phyloP scores from a whole-genome alignment of 768 basidiomycete species.

The Macrolepiota dolichaula region DNA sequence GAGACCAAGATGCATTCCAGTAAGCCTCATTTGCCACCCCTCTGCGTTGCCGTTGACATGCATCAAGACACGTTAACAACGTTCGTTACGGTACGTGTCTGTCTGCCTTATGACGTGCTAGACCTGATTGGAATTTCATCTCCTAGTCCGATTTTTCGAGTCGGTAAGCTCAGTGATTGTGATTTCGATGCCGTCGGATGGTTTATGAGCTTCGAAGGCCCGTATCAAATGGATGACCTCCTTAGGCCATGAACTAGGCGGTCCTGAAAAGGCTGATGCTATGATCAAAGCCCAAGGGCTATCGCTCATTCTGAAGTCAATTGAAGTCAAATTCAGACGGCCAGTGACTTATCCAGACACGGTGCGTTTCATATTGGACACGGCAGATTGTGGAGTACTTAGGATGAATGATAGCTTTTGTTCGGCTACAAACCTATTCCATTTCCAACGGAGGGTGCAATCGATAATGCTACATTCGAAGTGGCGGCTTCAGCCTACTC shows the following conservation, averaged over 20 bases:
- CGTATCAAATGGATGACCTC: conserved; percentile 67
- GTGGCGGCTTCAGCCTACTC: conserved; percentile 61
- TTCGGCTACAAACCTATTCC: conserved; percentile 55
- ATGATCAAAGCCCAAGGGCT: conserved; percentile 64
- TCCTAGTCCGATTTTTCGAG: conserved; percentile 64
- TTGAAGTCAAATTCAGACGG: conserved; percentile 61
- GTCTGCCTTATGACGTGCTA: neutral
- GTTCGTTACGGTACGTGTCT: conserved; percentile 58
- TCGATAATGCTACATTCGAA: conserved; percentile 42
- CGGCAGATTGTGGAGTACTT: conserved; percentile 26
- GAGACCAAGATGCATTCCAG: conserved; percentile 78
- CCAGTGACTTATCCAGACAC: conserved; percentile 80
- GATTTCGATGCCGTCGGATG: neutral
- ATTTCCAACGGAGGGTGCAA: conserved; percentile 23
- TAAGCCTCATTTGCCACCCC: conserved; percentile 30
- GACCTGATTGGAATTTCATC: neutral
- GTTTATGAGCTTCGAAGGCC: conserved; percentile 38
- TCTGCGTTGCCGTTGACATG: neutral
- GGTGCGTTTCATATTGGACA: conserved; percentile 33
- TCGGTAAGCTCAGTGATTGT: conserved; percentile 39
- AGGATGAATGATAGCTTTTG: conserved; percentile 44
- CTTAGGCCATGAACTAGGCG: conserved; percentile 58
- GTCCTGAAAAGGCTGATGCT: conserved; percentile 46
- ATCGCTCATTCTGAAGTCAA: conserved; percentile 72
- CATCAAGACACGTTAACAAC: conserved; percentile 73